Percentiles rank a stretch among this genome's conserved stretches.
These are phyloP conservation scores for Solanum ossicruentum DNA, from an alignment of 257 asterid genomes.

Conservation along the genomic window DNA sequence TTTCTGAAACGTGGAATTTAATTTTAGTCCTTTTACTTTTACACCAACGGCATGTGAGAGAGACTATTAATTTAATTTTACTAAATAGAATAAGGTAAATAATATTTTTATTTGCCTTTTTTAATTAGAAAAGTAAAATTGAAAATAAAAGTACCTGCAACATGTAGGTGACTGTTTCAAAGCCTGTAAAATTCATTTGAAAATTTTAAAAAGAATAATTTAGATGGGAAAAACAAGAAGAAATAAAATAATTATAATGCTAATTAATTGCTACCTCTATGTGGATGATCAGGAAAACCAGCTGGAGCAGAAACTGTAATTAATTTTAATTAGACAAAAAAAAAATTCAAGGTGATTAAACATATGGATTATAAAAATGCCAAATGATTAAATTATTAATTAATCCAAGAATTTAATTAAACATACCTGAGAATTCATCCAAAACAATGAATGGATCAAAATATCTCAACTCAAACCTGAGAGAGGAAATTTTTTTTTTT, in stretches of 20 bases:
- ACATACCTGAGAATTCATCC: conserved; percentile 77
- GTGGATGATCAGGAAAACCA: conserved; percentile 99
- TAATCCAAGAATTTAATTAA: neutral
- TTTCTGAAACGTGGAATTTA: neutral
- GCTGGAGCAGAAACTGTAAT: conserved; percentile 81
- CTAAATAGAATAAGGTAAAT: neutral
- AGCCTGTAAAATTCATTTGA: conserved; percentile 35
- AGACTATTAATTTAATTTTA: neutral
- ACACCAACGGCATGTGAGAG: neutral
- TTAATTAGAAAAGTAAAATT: neutral
- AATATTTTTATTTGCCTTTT: neutral
- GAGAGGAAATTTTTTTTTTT: no score
- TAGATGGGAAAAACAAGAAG: neutral
- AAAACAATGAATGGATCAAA: conserved; percentile 81
- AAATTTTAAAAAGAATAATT: neutral
- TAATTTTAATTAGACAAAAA: neutral
- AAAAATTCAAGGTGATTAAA: neutral
- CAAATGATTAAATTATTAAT: neutral
- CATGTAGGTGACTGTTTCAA: conserved; percentile 93
- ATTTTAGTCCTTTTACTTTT: neutral
- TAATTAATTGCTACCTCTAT: conserved; percentile 43
- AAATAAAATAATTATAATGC: neutral
- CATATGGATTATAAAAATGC: neutral
- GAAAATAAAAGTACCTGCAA: conserved; percentile 40
- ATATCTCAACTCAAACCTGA: conserved; percentile 64